phyloP scores from a whole-genome alignment of 2,329 filamentous ascomycete genomes.

The Pyrenophora tritici-repentis region DNA sequence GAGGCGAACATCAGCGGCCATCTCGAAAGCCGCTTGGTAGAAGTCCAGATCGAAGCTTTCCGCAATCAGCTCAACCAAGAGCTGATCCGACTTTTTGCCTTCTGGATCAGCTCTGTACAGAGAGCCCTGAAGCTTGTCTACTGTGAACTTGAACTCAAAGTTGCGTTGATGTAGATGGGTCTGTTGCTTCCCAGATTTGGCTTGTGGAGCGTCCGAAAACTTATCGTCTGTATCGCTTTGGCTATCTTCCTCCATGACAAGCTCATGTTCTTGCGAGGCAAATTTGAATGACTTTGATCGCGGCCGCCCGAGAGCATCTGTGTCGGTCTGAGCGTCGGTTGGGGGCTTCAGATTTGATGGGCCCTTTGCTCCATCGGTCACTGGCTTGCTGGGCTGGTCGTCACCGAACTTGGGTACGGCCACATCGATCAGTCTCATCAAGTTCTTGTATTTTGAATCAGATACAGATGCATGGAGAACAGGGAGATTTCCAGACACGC shows the following conservation, averaged over 20 bases:
- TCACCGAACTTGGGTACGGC: conserved; percentile 83
- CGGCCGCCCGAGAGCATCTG: conserved; percentile 54
- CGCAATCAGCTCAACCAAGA: conserved; percentile 89
- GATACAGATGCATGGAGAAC: conserved; percentile 90
- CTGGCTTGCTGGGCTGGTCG: conserved; percentile 47
- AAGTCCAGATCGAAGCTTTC: conserved; percentile 87
- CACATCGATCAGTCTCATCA: conserved; percentile 96
- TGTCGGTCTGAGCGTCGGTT: conserved; percentile 32
- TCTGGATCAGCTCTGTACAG: conserved; percentile 85
- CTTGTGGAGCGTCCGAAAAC: conserved; percentile 70
- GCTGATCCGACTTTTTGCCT: conserved; percentile 72
- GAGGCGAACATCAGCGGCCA: conserved; percentile 88
- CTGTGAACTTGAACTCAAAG: conserved; percentile 96
- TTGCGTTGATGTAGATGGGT: conserved; percentile 80
- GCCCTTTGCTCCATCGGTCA: conserved; percentile 41
- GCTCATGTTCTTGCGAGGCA: conserved; percentile 70
- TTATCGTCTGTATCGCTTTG: conserved; percentile 66
- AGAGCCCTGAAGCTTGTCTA: conserved; percentile 91
- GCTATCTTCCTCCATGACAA: conserved; percentile 75
- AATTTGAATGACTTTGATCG: conserved; percentile 77
- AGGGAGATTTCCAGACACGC: conserved; percentile 88
- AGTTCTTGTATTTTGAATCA: conserved; percentile 92
- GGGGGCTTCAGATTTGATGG: conserved; percentile 46
- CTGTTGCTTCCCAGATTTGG: conserved; percentile 52
- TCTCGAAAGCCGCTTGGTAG: conserved; percentile 86